Percentiles rank a stretch among this genome's conserved stretches.
These are phyloP conservation scores for Ilyonectria robusta DNA, from an alignment of 2,329 filamentous ascomycete species.

Conservation along the genomic window DNA sequence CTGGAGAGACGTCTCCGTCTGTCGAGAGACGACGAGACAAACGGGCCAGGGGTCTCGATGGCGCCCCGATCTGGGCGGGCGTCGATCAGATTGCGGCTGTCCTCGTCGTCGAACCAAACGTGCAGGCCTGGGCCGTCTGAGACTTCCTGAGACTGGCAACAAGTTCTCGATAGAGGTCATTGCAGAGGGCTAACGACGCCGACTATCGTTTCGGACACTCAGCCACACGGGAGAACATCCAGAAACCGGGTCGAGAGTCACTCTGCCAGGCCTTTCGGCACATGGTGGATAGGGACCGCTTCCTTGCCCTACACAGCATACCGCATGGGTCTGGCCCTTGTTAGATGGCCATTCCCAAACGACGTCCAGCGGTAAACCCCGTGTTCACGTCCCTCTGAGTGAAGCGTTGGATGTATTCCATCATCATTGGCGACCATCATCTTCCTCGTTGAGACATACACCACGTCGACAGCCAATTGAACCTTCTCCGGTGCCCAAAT, in stretches of 20 bases:
- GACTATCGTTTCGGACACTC: slow-evolving; percentile 1
- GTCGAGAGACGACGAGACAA: slow-evolving; percentile 26
- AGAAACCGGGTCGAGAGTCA: slow-evolving; percentile 11
- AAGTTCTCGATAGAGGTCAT: slow-evolving; percentile 24
- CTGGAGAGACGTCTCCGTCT: slow-evolving; percentile 20
- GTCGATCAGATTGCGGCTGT: slow-evolving; percentile 34
- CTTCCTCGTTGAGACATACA: background rate
- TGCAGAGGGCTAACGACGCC: background rate
- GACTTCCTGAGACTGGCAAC: slow-evolving; percentile 28
- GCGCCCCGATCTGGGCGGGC: slow-evolving; percentile 33
- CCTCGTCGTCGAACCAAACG: slow-evolving; percentile 33
- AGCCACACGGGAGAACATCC: slow-evolving; percentile 26
- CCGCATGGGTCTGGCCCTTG: slow-evolving; percentile 11
- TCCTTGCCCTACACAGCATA: slow-evolving; percentile 24
- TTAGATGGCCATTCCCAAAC: slow-evolving; percentile 14
- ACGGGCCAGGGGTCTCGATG: slow-evolving; percentile 21
- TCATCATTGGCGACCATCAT: background rate
- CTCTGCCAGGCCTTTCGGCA: slow-evolving; percentile 26
- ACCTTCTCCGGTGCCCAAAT: background rate
- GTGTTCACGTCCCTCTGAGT: slow-evolving; percentile 24
- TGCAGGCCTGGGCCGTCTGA: slow-evolving; percentile 26
- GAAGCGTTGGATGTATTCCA: slow-evolving; percentile 21
- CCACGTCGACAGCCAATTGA: background rate
- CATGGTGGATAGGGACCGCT: slow-evolving; percentile 33
- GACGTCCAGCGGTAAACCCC: slow-evolving; percentile 21